Base-by-base conservation (phyloP, 371 early-diverging fungal genomes). In the Apophysomyces trapeziformis region DNA sequence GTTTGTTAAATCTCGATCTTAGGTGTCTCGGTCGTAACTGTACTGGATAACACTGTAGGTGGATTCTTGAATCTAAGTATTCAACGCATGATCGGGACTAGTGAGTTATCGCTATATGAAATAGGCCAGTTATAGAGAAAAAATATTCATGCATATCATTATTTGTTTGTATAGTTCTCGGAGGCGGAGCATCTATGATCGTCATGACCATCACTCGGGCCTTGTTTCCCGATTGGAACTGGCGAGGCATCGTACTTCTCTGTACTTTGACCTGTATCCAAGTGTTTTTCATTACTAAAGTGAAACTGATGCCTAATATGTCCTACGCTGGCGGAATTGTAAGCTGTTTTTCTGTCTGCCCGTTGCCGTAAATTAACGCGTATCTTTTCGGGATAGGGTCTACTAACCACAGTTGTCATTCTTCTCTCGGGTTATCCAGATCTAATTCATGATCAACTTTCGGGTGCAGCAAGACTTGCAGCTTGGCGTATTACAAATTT, bases 271-370 rank as follows among this genome's bases (percentile, higher is more conserved):
- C 75, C 70, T 77, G 72, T 61, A 39, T 71, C 7, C 77, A 77
- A 67, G 72, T 77, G 0, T 77, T 79, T 50, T 68, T 68, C 39
- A 75, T 79, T 45, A 67, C 75, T 12, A 73, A 77, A 26, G 56
- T 79, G 41, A 76, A 75, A 16, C 58, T 70, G 26, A 62, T 64
- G 39, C 77, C 77, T 8, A 71, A 72, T 38, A 70, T 65, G 61
- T 67, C 73, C 26, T 73, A 73, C 61, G 75, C 75, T 35, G 77
- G 80, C 35, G 70, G 71, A 32, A 75, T 79, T 58, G 80, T 79
- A 77, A 68, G 73, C 3, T 26, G 13, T 7, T 56, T 39, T 18
- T 63, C 44, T 18, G 32, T 14, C 11, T 2, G 3, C 38, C 16
- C 26, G 4, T 50, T 39, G 2, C 32, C 32, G 32, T 26, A 26